Evolutionary conservation across 306 rosid species (phyloP), one percentile per base, ranked within the genome.

Genomic region (Geum urbanum): DNA sequence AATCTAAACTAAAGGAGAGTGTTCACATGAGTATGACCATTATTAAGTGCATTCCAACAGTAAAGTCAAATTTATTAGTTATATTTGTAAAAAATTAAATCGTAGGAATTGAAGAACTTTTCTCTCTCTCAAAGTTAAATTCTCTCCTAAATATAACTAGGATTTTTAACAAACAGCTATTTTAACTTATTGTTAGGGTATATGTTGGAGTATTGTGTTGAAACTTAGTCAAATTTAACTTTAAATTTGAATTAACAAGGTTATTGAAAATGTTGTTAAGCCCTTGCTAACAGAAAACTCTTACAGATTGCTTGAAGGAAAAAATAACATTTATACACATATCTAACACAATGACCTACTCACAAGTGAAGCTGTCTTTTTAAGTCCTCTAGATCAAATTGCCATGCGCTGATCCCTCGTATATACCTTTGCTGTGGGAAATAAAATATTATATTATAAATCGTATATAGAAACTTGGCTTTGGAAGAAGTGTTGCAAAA

Each of bases 371-470:
- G 96, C 96, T 87, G 91, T 48, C 78, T 82, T 84, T 85, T 90
- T 67, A 90, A 80, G 76, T 90, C 96, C 45, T 90, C 91, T 57
- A 90, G 76, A 80, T 90, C 80, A 74, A 90, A 90, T 73, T 90
- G 84, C 94, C 94, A 90, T 61, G 92, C 96, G 64, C 96, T 90
- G 72, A 90, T 90, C 57, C 94, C 96, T 72, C 84, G 85, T 45
- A 87, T 90, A 80, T 90, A 90, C 79, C 82, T 91, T 85, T 87
- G 86, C 96, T 90, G 89, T 40, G 73, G 41, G 24, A 47, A 14
- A 57, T 11, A 71, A 18, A 39, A 39, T 2, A 32, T 32, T 32
- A 32, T 32, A 44, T 44, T 56, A 3, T 19, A 10, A n/a, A 50
- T 39, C 15, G 11, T 40, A 52, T 52, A 4, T 51, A 68, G 22